Percentiles rank a stretch among this genome's conserved stretches.
Conservation (phyloP, 495 filamentous ascomycete species). For the Tuber indicum region DNA sequence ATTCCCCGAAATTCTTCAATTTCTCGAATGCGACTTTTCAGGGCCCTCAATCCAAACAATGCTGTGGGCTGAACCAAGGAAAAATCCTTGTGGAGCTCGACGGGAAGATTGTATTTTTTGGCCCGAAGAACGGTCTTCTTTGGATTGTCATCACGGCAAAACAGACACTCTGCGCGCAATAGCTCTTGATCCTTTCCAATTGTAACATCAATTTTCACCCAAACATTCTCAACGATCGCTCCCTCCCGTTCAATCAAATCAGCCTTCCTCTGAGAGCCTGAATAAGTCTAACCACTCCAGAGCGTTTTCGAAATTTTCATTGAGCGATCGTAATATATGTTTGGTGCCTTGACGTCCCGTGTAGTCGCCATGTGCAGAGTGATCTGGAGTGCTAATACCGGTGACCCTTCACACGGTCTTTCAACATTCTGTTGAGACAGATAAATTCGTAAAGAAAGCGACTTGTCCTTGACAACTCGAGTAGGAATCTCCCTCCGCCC, state of each 20-base stretch:
- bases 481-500: conserved; percentile 48
- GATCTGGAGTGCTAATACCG: conserved; percentile 57
- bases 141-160: conserved; percentile 46
- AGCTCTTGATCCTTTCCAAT: conserved; percentile 51
- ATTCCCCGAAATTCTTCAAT: conserved; percentile 26
- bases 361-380: conserved; percentile 57
- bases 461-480: conserved; percentile 42
- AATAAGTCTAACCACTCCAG: conserved; percentile 50
- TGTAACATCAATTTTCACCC: conserved; percentile 52
- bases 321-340: conserved; percentile 48
- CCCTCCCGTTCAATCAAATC: no score
- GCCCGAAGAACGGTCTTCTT: conserved; percentile 49
- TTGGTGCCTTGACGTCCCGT: conserved; percentile 55
- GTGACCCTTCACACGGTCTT: conserved; percentile 54
- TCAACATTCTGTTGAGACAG: conserved; percentile 50
- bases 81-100: conserved; percentile 46
- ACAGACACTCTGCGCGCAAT: conserved; percentile 52
- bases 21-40: conserved; percentile 10
- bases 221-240: conserved; percentile 51
- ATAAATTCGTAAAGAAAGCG: conserved; percentile 52
- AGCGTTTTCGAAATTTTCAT: conserved; percentile 46
- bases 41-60: conserved; percentile 46
- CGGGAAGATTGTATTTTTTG: conserved; percentile 55
- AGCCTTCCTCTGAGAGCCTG: conserved; percentile 42
- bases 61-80: conserved; percentile 55